Base-by-base conservation (phyloP, 768 basidiomycete genomes). In the Mycena capillaripes region DNA sequence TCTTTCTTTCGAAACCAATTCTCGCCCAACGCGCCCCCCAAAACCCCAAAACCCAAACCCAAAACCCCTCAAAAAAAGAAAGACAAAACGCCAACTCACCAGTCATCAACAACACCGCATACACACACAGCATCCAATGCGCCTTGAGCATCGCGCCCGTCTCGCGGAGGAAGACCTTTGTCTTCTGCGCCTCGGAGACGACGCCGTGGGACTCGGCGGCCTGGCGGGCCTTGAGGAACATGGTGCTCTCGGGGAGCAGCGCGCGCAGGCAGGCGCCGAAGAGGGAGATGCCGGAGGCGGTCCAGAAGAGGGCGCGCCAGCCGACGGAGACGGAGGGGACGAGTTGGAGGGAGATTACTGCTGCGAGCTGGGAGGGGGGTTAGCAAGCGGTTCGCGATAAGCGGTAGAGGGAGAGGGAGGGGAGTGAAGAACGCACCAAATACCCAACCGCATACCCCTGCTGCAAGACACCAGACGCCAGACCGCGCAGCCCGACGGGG, bases 361-460 rank as follows among this genome's bases (percentile, higher is more conserved):
- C 93, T 0, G 95, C 94, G 67, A 98, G 75, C 74, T 75, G 59
- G 23, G 46, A n/a, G 55, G 32, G 23, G 46, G 32, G 52, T 19
- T 14, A 40, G 36, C 17, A n/a, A n/a, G n/a, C n/a, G n/a, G n/a
- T n/a, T n/a, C n/a, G n/a, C 21, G 21, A 17, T 17, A n/a, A 55
- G 21, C 14, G 17, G 29, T 10, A 10, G 14, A 32, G 30, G 60
- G 44, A 32, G 60, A 17, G 44, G 38, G 27, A 27, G 38, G n/a
- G n/a, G 12, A 66, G 16, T 25, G 38, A 36, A 30, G 52, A 25
- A 30, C 21, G 21, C 66, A 75, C 74, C 10, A 97, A 89, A 71
- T 88, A 97, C 2, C 97, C 97, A 16, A 91, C 88, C 0, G 95
- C 94, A 76, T 97, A 97, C 19, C 95, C 97, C 78, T 97, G 90